Evolutionary conservation across 2,329 filamentous ascomycete species (phyloP), one percentile per base, ranked within the genome.

Genomic region (Domatiomyces catenatus): DNA sequence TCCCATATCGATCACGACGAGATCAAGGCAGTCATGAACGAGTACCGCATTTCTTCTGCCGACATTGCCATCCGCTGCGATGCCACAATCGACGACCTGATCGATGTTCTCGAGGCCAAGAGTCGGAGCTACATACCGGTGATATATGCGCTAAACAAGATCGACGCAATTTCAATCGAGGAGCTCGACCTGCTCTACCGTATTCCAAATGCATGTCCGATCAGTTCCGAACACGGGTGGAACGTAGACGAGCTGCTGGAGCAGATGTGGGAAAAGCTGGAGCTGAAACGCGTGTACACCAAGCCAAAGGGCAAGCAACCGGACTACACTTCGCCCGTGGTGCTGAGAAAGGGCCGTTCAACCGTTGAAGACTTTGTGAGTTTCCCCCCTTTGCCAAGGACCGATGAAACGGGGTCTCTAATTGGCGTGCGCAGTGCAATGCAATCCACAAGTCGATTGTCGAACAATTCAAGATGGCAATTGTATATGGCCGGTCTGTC

Each of bases 101-200:
- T 98, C 64, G 92, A 98, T 68, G 72, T 98, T 18, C 77, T 98
- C 45, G 92, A 98, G 68, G 90, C 90, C 46, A 94, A 86, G 75
- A 87, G 84, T 65, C 79, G 92, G 68, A 88, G 86, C 66, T 98
- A 98, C 67, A 96, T 98, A 58, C 92, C 92, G n/a, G 92, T 96
- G 57, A 86, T 98, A 50, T 98, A 98, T 71, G 92, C 93, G 43
- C 76, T 98, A 62, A 98, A 98, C 78, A 98, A 98, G 75, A 98
- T 98, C 60, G 92, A 98, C 69, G 81, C 89, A 50, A 96, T 98
- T 66, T 90, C 86, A 48, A 96, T 98, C 60, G 90, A 98, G 69
- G 92, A 98, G 69, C 76, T 98, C 54, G 92, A 98, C 69, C 73
- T 98, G 54, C 75, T 98, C 24, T 96, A 98, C 71, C 83, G 90